Conservation (phyloP, 495 filamentous ascomycete species). For the Neurospora sp. region DNA sequence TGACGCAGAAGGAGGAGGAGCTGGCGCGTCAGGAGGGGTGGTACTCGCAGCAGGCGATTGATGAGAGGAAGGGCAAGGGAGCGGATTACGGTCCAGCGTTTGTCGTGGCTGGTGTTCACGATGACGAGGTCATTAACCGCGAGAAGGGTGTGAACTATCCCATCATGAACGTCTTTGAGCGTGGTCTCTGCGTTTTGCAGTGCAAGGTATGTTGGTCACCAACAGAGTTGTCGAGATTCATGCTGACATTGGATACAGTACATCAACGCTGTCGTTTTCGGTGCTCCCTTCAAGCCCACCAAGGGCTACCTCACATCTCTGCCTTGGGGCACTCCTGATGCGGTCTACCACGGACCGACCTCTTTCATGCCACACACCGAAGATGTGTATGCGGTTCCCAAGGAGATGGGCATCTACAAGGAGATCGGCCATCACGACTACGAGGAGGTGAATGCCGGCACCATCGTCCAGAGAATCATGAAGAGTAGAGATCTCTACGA, state of each 20-base stretch:
- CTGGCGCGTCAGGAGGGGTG: constrained; percentile 56
- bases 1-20: constrained; percentile 59
- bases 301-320: constrained; percentile 62
- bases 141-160: constrained; percentile 98
- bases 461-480: constrained; percentile 86
- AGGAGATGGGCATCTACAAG: constrained; percentile 67
- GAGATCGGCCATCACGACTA: constrained; percentile 66
- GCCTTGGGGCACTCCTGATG: constrained; percentile 64
- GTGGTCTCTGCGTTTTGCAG: constrained; percentile 88
- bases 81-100: constrained; percentile 72
- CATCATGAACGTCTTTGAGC: constrained; percentile 98
- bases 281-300: constrained; percentile 76
- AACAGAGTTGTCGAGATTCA: not conserved
- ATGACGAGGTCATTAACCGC: constrained; percentile 85
- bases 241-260: constrained; percentile 44
- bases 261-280: constrained; percentile 76
- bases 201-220: constrained; percentile 55
- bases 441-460: constrained; percentile 77
- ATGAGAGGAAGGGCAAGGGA: constrained; percentile 52
- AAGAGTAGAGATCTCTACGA: constrained; percentile 76
- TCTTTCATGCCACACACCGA: constrained; percentile 78
- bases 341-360: constrained; percentile 92
- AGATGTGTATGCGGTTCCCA: constrained; percentile 75
- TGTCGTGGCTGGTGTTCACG: constrained; percentile 84
- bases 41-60: constrained; percentile 53